Evolutionary conservation across 768 basidiomycete genomes (phyloP), one percentile per base, ranked within the genome.

Genomic region (Mycena olivaceomarginata): DNA sequence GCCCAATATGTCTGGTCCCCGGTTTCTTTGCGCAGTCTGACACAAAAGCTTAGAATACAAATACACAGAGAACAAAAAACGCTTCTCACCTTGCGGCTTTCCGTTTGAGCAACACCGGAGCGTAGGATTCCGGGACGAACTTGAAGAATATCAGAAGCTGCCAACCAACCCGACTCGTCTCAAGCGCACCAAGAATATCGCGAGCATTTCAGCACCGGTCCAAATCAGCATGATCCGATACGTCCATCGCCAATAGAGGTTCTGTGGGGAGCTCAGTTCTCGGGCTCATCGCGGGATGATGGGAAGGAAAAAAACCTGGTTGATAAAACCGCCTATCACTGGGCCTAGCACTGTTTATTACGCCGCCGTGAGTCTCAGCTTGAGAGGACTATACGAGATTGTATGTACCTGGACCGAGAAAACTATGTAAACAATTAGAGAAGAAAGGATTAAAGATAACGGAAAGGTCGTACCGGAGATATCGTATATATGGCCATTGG

Each of bases 71-170:
- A 31, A 68, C 67, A 76, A 39, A 20, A 75, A 45, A 3, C 20
- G n/a, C 8, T 37, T 41, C 83, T 75, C 70, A 92, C 93, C 85
- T 87, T 48, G 80, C 82, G 18, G 94, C 95, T 81, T 96, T 95
- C 57, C 81, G 82, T 81, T 92, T 91, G 45, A 91, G 82, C 9
- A 97, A 85, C 10, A 93, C 87, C 0, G 95, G 93, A 4, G 82
- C 84, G 80, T 92, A 96, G 0, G 95, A 95, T 85, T 97, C 96
- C 2, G 94, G 94, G 0, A 95, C 90, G 48, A 94, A 81, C 91
- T 95, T 69, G 15, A 11, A 20, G 20, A 11, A 25, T 37, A 13
- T 70, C 3, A 74, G 39, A 46, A 20, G 48, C 31, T 31, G 31
- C 18, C 31, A 16, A 16, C 22, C 13, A 15, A 4, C 8, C 0